Percentiles rank a stretch among this genome's conserved stretches.
These are phyloP conservation scores for Umbelopsis sp. DNA, from an alignment of 192 early-diverging fungal genomes.

Conservation along the genomic window DNA sequence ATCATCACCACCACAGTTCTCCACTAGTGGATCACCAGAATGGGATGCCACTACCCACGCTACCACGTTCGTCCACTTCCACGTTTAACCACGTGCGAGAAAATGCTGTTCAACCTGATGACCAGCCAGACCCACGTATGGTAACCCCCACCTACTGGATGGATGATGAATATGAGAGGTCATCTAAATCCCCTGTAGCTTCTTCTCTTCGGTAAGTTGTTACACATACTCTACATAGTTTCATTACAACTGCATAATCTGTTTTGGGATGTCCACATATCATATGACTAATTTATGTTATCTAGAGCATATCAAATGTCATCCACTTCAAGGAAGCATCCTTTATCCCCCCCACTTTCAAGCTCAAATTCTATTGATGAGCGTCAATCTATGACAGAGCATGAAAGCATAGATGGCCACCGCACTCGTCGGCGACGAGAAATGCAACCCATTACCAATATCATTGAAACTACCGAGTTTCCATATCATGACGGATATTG, in stretches of 20 bases:
- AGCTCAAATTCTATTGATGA: slow-evolving; percentile 21
- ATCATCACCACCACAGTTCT: neutral
- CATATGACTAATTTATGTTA: neutral
- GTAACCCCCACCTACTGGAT: slow-evolving; percentile 5
- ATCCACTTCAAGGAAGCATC: slow-evolving; percentile 13
- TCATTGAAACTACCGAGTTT: slow-evolving; percentile 51
- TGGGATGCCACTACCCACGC: slow-evolving; percentile 11
- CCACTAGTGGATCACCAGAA: slow-evolving; percentile 1
- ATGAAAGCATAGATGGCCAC: slow-evolving; percentile 7
- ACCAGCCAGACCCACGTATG: slow-evolving; percentile 7
- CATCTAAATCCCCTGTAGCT: neutral
- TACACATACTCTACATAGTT: neutral
- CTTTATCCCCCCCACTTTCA: slow-evolving; percentile 2
- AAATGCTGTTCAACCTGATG: slow-evolving; percentile 10
- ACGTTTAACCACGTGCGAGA: slow-evolving; percentile 23
- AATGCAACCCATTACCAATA: slow-evolving; percentile 62
- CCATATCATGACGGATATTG: slow-evolving; percentile 54
- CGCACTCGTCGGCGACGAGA: slow-evolving; percentile 57
- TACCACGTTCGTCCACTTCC: slow-evolving; percentile 21
- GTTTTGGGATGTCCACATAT: neutral
- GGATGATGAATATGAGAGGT: slow-evolving; percentile 15
- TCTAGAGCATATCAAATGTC: slow-evolving; percentile 8
- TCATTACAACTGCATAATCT: too few species aligned
- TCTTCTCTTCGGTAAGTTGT: slow-evolving; percentile 15
- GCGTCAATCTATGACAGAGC: slow-evolving; percentile 12